Base-by-base conservation (phyloP, 306 rosid species). In the Sophora flavescens region DNA sequence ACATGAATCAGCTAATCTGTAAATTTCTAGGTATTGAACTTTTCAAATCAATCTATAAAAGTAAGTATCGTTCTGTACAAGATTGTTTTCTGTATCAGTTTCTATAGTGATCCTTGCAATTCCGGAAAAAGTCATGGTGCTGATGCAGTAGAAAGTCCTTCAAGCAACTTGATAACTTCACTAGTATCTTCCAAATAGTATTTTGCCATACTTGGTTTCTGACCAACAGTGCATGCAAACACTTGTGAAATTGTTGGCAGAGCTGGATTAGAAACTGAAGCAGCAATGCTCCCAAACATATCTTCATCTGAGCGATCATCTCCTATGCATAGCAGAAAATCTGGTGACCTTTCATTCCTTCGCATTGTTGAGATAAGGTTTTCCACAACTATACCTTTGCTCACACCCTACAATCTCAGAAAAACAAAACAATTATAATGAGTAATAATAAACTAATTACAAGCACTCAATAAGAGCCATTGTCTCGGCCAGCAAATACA, bases 291-390 rank as follows among this genome's bases (percentile, higher is more conserved):
- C 73, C 84, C 87, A 38, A 91, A 88, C 96, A 91, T 91, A 58
- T 87, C 91, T 65, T 91, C 96, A 38, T 91, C 96, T 12, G 96
- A 91, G 6, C 86, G 78, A 68, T 91, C 96, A 64, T 91, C 96
- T 50, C 96, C 96, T 6, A 91, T 80, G 86, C 93, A 91, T 33
- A 91, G 61, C 12, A 88, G 81, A 75, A 91, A 88, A 88, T 91
- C 96, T n/a, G 87, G 91, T 14, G 82, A 74, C 66, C 68, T 85
- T 7, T 84, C 91, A 4, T 30, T 63, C 9, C 66, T 88, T 35
- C 75, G 7, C 91, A 88, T 83, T 5, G 44, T 75, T 65, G 91
- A 87, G 63, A 91, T 85, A 32, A 91, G 84, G 39, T 83, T 86
- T 63, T 85, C 88, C 60, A 91, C 96, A 50, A 80, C 93, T 61